Conservation (phyloP, 2,329 filamentous ascomycete species). For the Fusarium robinianum region DNA sequence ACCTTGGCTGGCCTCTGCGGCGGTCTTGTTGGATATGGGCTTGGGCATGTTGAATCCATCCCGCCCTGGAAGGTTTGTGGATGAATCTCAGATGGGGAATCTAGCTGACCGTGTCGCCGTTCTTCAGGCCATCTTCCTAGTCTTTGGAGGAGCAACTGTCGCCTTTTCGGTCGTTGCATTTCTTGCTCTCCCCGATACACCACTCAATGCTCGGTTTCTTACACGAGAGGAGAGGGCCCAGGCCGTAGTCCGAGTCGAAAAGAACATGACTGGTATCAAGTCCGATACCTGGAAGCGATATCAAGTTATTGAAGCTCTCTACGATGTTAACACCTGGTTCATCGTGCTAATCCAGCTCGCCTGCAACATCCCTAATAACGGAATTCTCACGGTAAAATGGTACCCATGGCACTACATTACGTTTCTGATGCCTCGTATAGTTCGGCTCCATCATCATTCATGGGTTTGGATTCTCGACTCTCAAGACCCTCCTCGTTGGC, state of each 20-base stretch:
- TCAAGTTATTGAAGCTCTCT: slow-evolving; percentile 5
- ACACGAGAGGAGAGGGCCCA: slow-evolving; percentile 34
- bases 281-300: slow-evolving; percentile 21
- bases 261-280: slow-evolving; percentile 43
- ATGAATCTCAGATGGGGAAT: too few relatives aligned
- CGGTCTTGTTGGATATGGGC: slow-evolving; percentile 37
- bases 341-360: slow-evolving; percentile 34
- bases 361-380: slow-evolving; percentile 39
- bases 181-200: slow-evolving; percentile 30
- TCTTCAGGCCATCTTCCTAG: slow-evolving; percentile 27
- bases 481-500: slow-evolving; percentile 28
- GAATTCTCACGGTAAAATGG: slow-evolving; percentile 7
- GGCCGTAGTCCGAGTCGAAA: slow-evolving; percentile 39
- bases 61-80: slow-evolving; percentile 38
- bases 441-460: slow-evolving; percentile 36
- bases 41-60: slow-evolving; percentile 36
- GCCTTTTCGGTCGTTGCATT: slow-evolving; percentile 24
- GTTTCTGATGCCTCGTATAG: slow-evolving; percentile 8
- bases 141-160: slow-evolving; percentile 30
- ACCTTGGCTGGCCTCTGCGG: slow-evolving; percentile 38
- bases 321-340: slow-evolving; percentile 31
- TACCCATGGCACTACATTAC: background rate
- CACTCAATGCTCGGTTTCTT: slow-evolving; percentile 36
- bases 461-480: slow-evolving; percentile 32
- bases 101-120: too few relatives aligned